phyloP scores from a whole-genome alignment of 75 land plant species.

The Selaginella moellendorffii region DNA sequence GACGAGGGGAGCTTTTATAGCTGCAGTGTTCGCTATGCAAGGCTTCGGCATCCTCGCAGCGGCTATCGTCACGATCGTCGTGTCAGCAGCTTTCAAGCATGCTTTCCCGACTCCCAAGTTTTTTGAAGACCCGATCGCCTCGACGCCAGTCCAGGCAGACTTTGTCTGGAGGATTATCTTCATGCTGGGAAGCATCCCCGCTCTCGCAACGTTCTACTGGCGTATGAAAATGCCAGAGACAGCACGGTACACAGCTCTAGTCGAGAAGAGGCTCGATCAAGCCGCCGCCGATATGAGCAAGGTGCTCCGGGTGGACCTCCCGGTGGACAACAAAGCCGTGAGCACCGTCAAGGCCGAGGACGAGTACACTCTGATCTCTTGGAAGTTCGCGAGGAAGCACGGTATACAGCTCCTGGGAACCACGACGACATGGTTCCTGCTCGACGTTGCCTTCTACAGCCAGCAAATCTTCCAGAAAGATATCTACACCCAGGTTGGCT shows the following conservation, averaged over 20 bases:
- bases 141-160: not conserved
- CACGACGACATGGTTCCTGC: no score
- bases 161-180: no score
- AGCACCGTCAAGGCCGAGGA: no score
- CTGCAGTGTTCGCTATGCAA: no score
- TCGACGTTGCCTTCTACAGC: slow-evolving; percentile 13
- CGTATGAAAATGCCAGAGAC: slow-evolving; percentile 34
- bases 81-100: not conserved
- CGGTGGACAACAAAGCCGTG: slow-evolving; percentile 7
- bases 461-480: slow-evolving; percentile 23
- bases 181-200: not conserved
- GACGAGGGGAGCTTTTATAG: no score
- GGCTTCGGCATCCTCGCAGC: no score
- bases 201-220: slow-evolving; percentile 13
- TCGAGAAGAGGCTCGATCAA: slow-evolving; percentile 24
- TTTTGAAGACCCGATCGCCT: not conserved
- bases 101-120: no score
- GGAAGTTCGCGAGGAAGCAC: slow-evolving; percentile 22
- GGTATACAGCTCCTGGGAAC: no score
- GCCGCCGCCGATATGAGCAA: slow-evolving; percentile 19
- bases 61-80: not conserved
- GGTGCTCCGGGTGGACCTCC: slow-evolving; percentile 12
- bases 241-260: slow-evolving; percentile 38
- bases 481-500: slow-evolving; percentile 14
- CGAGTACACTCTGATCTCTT: slow-evolving; percentile 5